Evolutionary conservation across 768 basidiomycete species (phyloP), one percentile per base, ranked within the genome.

Genomic region (Epithele typhae): DNA sequence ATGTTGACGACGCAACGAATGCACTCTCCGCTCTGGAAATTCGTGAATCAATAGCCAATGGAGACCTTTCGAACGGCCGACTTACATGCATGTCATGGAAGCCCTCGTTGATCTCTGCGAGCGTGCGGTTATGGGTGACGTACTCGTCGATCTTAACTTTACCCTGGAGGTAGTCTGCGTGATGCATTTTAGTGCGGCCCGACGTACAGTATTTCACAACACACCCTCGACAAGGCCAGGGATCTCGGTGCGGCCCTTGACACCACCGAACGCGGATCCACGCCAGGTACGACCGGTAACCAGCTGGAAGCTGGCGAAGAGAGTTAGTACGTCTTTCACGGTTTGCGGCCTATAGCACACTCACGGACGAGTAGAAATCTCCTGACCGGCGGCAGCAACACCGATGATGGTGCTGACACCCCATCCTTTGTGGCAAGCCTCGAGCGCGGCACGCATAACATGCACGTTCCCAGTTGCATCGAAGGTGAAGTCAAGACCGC

Each of bases 401-500:
- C 95, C 95, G 49, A 99, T 97, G 55, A 99, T 64, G 46, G 91
- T 97, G 47, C 84, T 91, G 35, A 97, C 85, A 57, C 96, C 96
- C 96, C 96, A 99, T 12, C 96, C 96, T 64, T 98, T 98, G 69
- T 99, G 96, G 67, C 93, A 97, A n/a, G 93, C 89, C 70, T 99
- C 96, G 38, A 99, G 79, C 21, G 96, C 96, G 40, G 84, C 73
- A 51, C 94, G 82, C 94, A 96, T 97, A 53, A 95, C 92, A 23
- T 92, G 72, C 37, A 81, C 80, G 63, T 96, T 97, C 18, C 96
- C 96, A 9, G 96, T 99, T 57, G 86, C 88, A 60, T 99, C 96
- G 60, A 94, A 99, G 11, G 96, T 98, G 65, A 82, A 97, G 68
- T 99, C 96, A 30, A 96, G 73, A 21, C 96, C 96, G 15, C 96